phyloP scores from a whole-genome alignment of 306 rosid genomes.

The Cicer pinnatifidum region DNA sequence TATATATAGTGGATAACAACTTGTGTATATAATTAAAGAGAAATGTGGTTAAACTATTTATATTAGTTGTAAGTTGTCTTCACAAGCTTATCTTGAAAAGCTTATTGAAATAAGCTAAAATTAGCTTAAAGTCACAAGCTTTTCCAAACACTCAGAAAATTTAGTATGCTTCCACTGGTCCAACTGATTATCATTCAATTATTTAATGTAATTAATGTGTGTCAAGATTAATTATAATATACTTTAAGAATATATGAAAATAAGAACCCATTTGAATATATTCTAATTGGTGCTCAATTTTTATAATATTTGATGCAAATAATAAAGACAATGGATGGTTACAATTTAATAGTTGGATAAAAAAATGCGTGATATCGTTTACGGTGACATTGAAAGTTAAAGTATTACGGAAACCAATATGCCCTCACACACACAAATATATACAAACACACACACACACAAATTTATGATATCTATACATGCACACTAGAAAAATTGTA shows the following conservation, averaged over 20 bases:
- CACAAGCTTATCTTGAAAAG: background rate
- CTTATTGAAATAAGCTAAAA: too few species aligned
- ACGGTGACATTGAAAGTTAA: background rate
- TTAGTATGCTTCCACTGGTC: too few species aligned
- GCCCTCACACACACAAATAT: background rate
- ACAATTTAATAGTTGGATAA: background rate
- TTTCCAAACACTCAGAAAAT: too few species aligned
- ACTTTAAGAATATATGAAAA: background rate
- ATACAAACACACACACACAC: background rate
- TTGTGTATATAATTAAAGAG: background rate
- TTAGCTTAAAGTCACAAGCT: too few species aligned
- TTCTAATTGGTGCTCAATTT: background rate
- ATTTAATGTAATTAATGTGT: too few species aligned
- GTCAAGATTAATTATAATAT: constrained; percentile 1
- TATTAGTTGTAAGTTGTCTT: background rate
- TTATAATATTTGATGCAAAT: constrained; percentile 9
- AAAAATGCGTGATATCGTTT: background rate
- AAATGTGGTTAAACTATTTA: background rate
- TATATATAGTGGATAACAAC: too few species aligned
- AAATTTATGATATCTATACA: background rate
- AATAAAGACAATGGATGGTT: background rate
- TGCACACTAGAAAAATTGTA: background rate
- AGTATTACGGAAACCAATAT: background rate
- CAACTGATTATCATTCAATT: too few species aligned
- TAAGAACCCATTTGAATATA: background rate